These are phyloP conservation scores for Magnolia changhungtana DNA, from an alignment of 164 flowering plant species.

Conservation along the genomic window DNA sequence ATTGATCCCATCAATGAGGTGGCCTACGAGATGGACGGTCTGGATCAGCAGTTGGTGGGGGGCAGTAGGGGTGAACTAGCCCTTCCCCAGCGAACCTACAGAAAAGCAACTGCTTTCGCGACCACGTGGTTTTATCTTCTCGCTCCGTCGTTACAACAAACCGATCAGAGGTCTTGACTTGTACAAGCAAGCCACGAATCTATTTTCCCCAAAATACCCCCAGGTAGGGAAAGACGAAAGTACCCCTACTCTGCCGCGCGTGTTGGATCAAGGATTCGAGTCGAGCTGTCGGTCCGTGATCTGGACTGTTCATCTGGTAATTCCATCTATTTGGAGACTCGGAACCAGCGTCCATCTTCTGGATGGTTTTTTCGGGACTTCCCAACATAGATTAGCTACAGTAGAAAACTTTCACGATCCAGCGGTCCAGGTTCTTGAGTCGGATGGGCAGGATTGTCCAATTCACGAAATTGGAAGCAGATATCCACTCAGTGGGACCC, in stretches of 20 bases:
- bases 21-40: background rate
- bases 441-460: no score
- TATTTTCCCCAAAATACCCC: constrained; percentile 11
- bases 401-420: no score
- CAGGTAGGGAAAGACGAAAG: background rate
- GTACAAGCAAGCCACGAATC: constrained; percentile 11
- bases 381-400: no score
- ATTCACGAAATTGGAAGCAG: no score
- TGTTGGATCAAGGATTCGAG: background rate
- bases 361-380: no score
- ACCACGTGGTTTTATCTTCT: constrained; percentile 25
- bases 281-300: background rate
- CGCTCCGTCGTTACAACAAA: constrained; percentile 26
- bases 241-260: background rate
- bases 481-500: background rate
- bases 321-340: no score
- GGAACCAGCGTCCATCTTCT: no score
- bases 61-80: background rate
- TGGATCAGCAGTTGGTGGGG: background rate
- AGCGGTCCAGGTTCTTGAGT: no score
- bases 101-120: background rate
- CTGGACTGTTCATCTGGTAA: no score
- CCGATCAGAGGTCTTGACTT: constrained; percentile 26
- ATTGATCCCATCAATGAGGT: background rate
- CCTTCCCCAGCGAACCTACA: constrained; percentile 1